Conservation (phyloP, 2,329 filamentous ascomycete genomes). For the Incumbomyces delicatus region DNA sequence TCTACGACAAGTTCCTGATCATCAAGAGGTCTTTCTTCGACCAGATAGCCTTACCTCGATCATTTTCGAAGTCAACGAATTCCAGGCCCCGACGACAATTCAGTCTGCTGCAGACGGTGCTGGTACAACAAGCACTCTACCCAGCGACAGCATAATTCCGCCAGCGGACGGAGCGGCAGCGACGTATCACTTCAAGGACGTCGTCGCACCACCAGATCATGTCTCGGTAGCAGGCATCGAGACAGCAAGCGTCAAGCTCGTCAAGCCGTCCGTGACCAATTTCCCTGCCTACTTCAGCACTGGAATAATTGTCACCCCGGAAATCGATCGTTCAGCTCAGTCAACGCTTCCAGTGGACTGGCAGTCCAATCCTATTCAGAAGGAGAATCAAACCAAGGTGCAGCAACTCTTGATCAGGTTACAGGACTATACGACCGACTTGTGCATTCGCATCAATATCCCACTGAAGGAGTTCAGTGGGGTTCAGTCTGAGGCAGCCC, state of each 20-base stretch:
- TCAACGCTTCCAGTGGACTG: conserved; percentile 6
- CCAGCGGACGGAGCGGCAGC: conserved; percentile 12
- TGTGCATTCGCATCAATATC: conserved; percentile 79
- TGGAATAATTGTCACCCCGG: conserved; percentile 12
- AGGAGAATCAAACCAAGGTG: conserved; percentile 49
- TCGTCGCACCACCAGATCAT: conserved; percentile 28
- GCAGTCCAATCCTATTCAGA: conserved; percentile 20
- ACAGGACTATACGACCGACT: conserved; percentile 64
- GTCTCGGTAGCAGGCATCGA: conserved; percentile 6
- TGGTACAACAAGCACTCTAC: conserved; percentile 5
- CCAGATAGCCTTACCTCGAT: conserved; percentile 72
- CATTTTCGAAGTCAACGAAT: conserved; percentile 84
- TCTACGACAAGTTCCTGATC: conserved; percentile 37
- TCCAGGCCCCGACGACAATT: conserved; percentile 24
- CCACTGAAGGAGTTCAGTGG: conserved; percentile 67
- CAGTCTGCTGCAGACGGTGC: conserved; percentile 1
- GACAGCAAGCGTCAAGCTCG: neutral
- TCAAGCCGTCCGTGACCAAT: conserved; percentile 6
- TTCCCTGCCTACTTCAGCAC: conserved; percentile 16
- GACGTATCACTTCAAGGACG: conserved; percentile 41
- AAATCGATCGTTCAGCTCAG: conserved; percentile 7
- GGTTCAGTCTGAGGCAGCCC: conserved; percentile 53
- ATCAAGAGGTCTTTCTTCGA: conserved; percentile 90
- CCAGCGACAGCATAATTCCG: conserved; percentile 16
- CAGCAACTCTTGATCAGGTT: conserved; percentile 70